These are phyloP conservation scores for Xylaria flabelliformis DNA, from an alignment of 495 filamentous ascomycete species.

Conservation along the genomic window DNA sequence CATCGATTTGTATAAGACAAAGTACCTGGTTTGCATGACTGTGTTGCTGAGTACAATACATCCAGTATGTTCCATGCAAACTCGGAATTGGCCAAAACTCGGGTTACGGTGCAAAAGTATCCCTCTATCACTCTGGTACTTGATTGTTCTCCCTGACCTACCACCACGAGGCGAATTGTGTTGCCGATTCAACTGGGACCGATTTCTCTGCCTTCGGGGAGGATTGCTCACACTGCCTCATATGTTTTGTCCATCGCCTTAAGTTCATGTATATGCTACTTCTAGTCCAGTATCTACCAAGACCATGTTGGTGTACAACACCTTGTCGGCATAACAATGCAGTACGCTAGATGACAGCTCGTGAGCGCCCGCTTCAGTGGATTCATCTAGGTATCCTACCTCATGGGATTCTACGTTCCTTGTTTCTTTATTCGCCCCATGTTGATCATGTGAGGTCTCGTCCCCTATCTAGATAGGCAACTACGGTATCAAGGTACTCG, in stretches of 20 bases:
- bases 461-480: not conserved
- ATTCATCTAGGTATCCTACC: not conserved
- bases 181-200: not conserved
- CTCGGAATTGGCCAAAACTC: not conserved
- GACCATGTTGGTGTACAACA: slow-evolving; percentile 10
- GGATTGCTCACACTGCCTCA: not conserved
- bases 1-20: slow-evolving; percentile 6
- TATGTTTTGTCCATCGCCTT: not conserved
- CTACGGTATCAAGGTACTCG: not conserved
- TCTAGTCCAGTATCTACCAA: not conserved
- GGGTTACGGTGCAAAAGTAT: slow-evolving; percentile 1
- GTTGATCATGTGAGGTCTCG: slow-evolving; percentile 7
- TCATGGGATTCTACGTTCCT: not conserved
- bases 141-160: not conserved
- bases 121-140: not conserved
- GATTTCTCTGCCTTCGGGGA: not conserved
- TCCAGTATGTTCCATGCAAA: not conserved
- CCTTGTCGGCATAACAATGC: slow-evolving; percentile 6
- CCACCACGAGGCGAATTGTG: not conserved
- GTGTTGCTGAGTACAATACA: slow-evolving; percentile 2
- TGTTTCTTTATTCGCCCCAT: not conserved
- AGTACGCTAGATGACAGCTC: not conserved
- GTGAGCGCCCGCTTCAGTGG: not conserved
- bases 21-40: slow-evolving; percentile 8
- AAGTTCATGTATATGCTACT: not conserved